Conservation (phyloP, 2,329 filamentous ascomycete species). For the Davidsoniella neocaledoniae region DNA sequence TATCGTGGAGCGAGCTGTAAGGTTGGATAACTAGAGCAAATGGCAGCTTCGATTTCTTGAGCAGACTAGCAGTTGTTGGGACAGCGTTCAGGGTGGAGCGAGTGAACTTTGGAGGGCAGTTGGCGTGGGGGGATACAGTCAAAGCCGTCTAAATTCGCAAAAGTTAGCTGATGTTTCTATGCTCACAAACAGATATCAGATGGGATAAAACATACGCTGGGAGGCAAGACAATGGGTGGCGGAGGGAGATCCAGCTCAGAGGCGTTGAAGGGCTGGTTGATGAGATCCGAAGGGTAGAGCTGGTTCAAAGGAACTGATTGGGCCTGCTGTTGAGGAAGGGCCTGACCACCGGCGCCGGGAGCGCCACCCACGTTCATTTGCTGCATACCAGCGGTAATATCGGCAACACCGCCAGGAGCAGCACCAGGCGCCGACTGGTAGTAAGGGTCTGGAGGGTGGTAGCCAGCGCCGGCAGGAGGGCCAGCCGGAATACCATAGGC, state of each 20-base stretch:
- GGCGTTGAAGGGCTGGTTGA: conserved; percentile 87
- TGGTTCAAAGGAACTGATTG: conserved; percentile 46
- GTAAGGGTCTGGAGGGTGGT: conserved; percentile 50
- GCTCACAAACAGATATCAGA: background rate
- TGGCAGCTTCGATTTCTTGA: conserved; percentile 93
- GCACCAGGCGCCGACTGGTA: conserved; percentile 30
- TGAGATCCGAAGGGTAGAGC: conserved; percentile 78
- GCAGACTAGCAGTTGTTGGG: conserved; percentile 75
- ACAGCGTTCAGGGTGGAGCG: conserved; percentile 90
- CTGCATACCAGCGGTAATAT: conserved; percentile 70
- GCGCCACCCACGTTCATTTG: conserved; percentile 57
- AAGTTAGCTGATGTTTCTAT: background rate
- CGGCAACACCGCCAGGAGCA: conserved; percentile 38
- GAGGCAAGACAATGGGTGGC: conserved; percentile 75
- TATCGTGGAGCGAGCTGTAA: conserved; percentile 81
- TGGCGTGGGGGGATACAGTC: conserved; percentile 77
- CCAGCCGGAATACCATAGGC: conserved; percentile 23
- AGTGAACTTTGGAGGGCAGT: conserved; percentile 85
- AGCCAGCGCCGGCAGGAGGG: conserved; percentile 33
- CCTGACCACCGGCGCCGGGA: conserved; percentile 28
- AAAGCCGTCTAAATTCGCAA: conserved; percentile 50
- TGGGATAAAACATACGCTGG: conserved; percentile 52
- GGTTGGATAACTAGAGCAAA: conserved; percentile 94
- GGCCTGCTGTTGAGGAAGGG: conserved; percentile 33
- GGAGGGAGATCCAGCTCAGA: conserved; percentile 82